Evolutionary conservation across 495 filamentous ascomycete genomes (phyloP).

Genomic region (Trichoderma virens): DNA sequence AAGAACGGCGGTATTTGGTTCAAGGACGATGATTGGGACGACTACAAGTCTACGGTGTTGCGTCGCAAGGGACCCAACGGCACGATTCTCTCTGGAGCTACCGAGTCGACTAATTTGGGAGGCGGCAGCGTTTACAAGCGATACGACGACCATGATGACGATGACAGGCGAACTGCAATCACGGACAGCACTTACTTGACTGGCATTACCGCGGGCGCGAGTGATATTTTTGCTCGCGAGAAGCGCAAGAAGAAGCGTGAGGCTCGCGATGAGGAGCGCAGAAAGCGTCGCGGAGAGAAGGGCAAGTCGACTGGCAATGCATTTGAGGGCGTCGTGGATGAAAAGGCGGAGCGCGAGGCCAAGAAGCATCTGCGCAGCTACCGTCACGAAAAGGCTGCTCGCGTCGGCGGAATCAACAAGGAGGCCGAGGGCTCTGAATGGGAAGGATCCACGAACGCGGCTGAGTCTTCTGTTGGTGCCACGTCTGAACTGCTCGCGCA

Average conservation of each 20-base stretch:
- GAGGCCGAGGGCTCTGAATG: conserved; percentile 65
- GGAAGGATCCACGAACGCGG: conserved; percentile 52
- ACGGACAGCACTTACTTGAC: conserved; percentile 21
- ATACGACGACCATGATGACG: conserved; percentile 55
- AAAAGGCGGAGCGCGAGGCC: conserved; percentile 61
- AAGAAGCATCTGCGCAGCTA: conserved; percentile 55
- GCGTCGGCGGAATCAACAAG: conserved; percentile 79
- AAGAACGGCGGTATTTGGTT: conserved; percentile 92
- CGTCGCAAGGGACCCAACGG: conserved; percentile 86
- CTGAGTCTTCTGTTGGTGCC: conserved; percentile 37
- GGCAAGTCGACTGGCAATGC: conserved; percentile 13
- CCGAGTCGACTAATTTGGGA: conserved; percentile 70
- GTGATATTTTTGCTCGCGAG: conserved; percentile 39
- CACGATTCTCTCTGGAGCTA: conserved; percentile 69
- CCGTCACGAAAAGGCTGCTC: conserved; percentile 73
- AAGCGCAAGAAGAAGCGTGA: conserved; percentile 41
- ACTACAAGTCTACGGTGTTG: conserved; percentile 96
- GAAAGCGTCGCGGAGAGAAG: conserved; percentile 28
- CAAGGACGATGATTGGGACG: conserved; percentile 83
- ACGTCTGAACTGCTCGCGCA: conserved; percentile 45
- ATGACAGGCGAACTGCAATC: conserved; percentile 41
- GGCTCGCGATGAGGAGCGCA: conserved; percentile 37
- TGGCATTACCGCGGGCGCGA: conserved; percentile 40
- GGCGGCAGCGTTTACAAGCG: conserved; percentile 67
- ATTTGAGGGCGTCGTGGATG: conserved; percentile 42